Base-by-base conservation (phyloP, 495 filamentous ascomycete genomes). In the Daldinia vernicosa region DNA sequence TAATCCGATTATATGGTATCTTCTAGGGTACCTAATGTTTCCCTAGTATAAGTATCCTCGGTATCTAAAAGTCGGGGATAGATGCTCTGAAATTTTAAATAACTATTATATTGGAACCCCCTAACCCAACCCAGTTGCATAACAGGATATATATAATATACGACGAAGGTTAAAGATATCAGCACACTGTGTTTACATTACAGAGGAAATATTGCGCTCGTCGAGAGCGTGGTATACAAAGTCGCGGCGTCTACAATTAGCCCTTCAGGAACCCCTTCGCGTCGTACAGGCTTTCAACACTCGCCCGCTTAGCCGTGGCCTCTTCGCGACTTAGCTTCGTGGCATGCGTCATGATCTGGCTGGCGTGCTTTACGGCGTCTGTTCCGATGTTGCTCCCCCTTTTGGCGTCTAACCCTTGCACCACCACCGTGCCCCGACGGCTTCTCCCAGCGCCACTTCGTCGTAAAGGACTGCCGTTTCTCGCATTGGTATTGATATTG, bases 251-350 rank as follows among this genome's bases (percentile, higher is more conserved):
- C 15, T 5, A 2, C 24, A 55, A 54, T 40, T 71, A 72, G 19
- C 71, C 75, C 60, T 74, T 79, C 72, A 84, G 56, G 62, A 84
- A 84, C 12, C 82, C 82, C 28, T 82, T 77, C 43, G 77, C 55
- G 71, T 84, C 82, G 69, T 83, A 84, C 51, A 79, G 50, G 54
- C 76, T 80, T 24, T 78, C 69, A 12, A 68, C 45, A 19, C 74
- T 78, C 22, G 19, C 45, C 22, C 65, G 64, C n/a, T 65, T 71
- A 0, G 37, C 30, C 6, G 33, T n/a, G 35, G 60, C 37, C 27
- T 69, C 61, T 40, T 61, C 60, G 4, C 60, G 66, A 45, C 19
- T 64, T 28, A 72, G 52, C 27, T 66, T 67, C 32, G 68, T 12
- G 1, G 60, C 62, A 6, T 57, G 61, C 9, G 66, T 72, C 43